Percentiles rank a stretch among this genome's conserved stretches.
Conservation (phyloP, 495 filamentous ascomycete species). For the Aspergillus ellipticus region DNA sequence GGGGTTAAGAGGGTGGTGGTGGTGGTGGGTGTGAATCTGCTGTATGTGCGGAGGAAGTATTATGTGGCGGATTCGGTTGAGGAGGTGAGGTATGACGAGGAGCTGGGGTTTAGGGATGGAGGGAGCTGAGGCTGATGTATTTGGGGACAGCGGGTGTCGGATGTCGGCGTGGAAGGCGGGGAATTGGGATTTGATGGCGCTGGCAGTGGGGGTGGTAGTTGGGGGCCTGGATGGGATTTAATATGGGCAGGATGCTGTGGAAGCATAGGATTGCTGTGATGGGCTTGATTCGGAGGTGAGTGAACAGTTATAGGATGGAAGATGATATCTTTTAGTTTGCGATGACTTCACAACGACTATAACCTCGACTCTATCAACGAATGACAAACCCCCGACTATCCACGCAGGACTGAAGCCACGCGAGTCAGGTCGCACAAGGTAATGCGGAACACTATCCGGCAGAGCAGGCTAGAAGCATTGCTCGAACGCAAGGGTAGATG, state of each 20-base stretch:
- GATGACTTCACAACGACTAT: not conserved
- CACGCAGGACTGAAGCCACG: not conserved
- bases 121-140: constrained; percentile 29
- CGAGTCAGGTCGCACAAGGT: not conserved
- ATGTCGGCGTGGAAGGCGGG: constrained; percentile 33
- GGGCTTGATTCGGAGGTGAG: not conserved
- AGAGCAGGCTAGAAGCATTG: not conserved
- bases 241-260: constrained; percentile 11
- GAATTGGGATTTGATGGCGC: constrained; percentile 27
- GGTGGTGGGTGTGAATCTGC: too few species aligned
- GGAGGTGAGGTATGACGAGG: constrained; percentile 35
- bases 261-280: not conserved
- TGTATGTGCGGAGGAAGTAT: constrained; percentile 30
- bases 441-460: not conserved
- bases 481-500: not conserved
- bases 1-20: too few species aligned
- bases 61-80: constrained; percentile 36
- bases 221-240: constrained; percentile 5
- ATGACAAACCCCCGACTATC: too few species aligned
- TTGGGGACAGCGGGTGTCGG: constrained; percentile 39
- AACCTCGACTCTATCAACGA: not conserved
- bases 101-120: constrained; percentile 19
- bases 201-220: constrained; percentile 10
- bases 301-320: not conserved
- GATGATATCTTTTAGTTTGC: too few species aligned